Base-by-base conservation (phyloP, 164 flowering plant species). In the Dillenia turbinata region DNA sequence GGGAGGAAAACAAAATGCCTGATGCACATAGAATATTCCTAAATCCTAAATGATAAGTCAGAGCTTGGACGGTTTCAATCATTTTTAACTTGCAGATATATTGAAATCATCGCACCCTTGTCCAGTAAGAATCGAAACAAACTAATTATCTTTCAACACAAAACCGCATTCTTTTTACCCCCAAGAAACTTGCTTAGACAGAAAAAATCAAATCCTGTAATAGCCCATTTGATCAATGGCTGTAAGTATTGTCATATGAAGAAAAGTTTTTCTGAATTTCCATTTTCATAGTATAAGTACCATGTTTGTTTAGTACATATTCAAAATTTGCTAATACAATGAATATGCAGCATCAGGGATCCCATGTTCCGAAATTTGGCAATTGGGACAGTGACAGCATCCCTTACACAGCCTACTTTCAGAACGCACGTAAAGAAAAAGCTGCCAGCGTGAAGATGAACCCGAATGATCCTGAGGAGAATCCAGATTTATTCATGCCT, bases 381-480 rank as follows among this genome's bases (percentile, higher is more conserved):
- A 54, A 74, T 57, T 86, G 89, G 87, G 89, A 83, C 40, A 59
- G 57, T 6, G 85, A 84, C 45, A 79, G 82, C 52, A 68, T 79
- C 24, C 80, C 86, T n/a, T 83, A 85, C 76, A 81, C 89, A 2
- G 62, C 76, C 51, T 81, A 55, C 51, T 87, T 87, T 67, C 86
- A 83, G 52, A 77, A 72, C 61, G 88, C 88, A 0, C 80, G 85
- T 12, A 81, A 70, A 57, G 81, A 79, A 45, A 80, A 65, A 65
- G 71, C 72, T 44, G 14, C 59, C 4, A 73, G 74, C 8, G 47
- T 50, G 19, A 81, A 50, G 68, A 80, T 66, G 59, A 87, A 87
- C 73, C 90, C 93, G 10, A 85, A 87, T 61, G 93, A 85, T 65
- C 88, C 88, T 0, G 80, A 83, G 70, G 78, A 87, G 66, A 85